These are phyloP conservation scores for Chlorella variabilis DNA, from an alignment of 163 green algal species.

Conservation along the genomic window DNA sequence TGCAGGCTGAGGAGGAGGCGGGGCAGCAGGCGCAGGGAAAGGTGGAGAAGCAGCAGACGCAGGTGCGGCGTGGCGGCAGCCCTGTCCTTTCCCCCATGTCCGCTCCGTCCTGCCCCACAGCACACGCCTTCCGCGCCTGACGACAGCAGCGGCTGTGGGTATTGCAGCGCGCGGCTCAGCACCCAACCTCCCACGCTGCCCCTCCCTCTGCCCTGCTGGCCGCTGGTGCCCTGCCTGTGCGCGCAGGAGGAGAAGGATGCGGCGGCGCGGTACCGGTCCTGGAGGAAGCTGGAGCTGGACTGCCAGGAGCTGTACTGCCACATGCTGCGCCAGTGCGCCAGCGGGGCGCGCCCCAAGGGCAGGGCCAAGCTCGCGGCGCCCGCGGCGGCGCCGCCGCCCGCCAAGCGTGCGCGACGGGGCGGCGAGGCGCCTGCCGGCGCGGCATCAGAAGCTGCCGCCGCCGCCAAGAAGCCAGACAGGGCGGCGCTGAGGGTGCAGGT, in stretches of 20 bases:
- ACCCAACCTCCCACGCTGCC: too few species aligned
- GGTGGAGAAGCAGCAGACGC: background rate
- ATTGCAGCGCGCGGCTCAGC: too few species aligned
- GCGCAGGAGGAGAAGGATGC: slow-evolving; percentile 24
- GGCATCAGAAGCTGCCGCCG: background rate
- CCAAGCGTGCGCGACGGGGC: slow-evolving; percentile 2
- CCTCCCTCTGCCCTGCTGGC: background rate
- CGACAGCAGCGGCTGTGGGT: too few species aligned
- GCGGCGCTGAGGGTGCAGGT: too few species aligned
- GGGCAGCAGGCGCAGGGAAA: background rate
- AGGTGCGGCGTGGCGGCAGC: background rate
- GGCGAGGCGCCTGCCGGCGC: background rate
- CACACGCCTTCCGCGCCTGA: too few species aligned
- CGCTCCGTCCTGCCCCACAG: too few species aligned
- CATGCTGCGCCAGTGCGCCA: slow-evolving; percentile 36
- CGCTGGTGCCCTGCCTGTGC: background rate
- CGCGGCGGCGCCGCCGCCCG: background rate
- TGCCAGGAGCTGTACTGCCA: slow-evolving; percentile 40
- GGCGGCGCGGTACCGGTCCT: background rate
- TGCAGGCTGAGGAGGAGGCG: slow-evolving; percentile 23
- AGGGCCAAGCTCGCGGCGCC: background rate
- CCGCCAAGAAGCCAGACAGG: too few species aligned
- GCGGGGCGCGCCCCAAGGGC: background rate
- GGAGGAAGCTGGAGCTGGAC: slow-evolving; percentile 49
- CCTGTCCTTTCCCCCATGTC: too few species aligned